Evolutionary conservation across 306 rosid species (phyloP), one percentile per base, ranked within the genome.

Genomic region (Fragaria nilgerrensis): DNA sequence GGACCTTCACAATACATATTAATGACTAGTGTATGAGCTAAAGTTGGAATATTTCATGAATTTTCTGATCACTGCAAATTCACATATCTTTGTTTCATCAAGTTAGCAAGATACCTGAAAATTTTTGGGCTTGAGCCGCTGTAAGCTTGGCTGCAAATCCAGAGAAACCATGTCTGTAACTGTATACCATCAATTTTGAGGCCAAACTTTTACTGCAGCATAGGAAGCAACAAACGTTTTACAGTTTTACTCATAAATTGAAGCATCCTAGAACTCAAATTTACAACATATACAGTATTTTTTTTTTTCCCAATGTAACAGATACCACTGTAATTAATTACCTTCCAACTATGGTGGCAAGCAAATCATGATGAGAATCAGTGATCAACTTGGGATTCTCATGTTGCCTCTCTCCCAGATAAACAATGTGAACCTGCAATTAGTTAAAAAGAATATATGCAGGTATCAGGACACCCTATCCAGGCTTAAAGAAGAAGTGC

Each of bases 351-450:
- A 63, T 39, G 16, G 82, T 65, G 74, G 79, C 75, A 55, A 88
- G 91, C 61, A 85, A 74, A 68, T 77, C 61, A 49, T 79, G 88
- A 68, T 88, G 89, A 45, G 84, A 72, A 50, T 78, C 84, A 2
- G 76, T 50, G 79, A 80, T 79, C 63, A 77, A 52, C 78, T 66
- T 45, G 41, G 88, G 84, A 72, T 87, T 81, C 37, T 68, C 74
- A n/a, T 81, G 82, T 78, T 75, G 86, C 79, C 73, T 81, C 68
- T 72, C 84, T 58, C 86, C 85, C 78, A 88, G 78, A 76, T 83
- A 77, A 47, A 83, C 85, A 44, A 88, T 84, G 73, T 88, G 84
- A 79, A 88, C 83, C 89, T 85, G 89, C 58, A 36, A 27, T 45
- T 32, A 59, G 66, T 27, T 23, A 5, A 61, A 5, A 61, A 61